phyloP scores from a whole-genome alignment of 306 rosid genomes.

The Amphicarpaea edgeworthii region DNA sequence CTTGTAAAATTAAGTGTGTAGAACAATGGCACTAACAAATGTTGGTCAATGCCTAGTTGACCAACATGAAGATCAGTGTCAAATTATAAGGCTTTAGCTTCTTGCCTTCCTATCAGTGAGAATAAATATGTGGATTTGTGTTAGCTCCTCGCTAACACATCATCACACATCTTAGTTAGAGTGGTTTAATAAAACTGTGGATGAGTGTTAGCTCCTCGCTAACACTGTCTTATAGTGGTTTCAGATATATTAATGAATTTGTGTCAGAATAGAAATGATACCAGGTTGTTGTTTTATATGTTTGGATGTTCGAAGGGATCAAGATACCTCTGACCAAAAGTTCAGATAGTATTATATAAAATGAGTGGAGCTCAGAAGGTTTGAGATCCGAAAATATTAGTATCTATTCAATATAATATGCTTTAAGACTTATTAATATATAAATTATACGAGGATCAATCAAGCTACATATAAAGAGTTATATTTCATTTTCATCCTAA shows the following conservation, averaged over 20 bases:
- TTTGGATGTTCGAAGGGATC: constrained; percentile 11
- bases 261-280: constrained; percentile 14
- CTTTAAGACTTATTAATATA: background rate
- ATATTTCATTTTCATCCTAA: too few relatives aligned
- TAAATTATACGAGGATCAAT: too few relatives aligned
- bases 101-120: background rate
- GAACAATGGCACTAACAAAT: background rate
- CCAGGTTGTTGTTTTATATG: constrained; percentile 7
- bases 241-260: background rate
- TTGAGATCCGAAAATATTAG: background rate
- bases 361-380: background rate
- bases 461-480: too few relatives aligned
- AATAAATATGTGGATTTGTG: constrained; percentile 38
- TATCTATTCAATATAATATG: background rate
- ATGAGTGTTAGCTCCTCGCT: constrained; percentile 60
- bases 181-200: constrained; percentile 31
- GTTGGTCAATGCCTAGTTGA: constrained; percentile 80
- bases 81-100: constrained; percentile 31
- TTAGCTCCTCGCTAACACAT: constrained; percentile 56
- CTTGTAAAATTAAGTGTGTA: background rate
- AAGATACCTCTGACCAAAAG: constrained; percentile 5
- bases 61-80: constrained; percentile 47
- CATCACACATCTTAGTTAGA: too few relatives aligned
- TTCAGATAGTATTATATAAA: constrained; percentile 9
- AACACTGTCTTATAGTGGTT: constrained; percentile 11